phyloP scores from a whole-genome alignment of 2,329 filamentous ascomycete species.

The Colletotrichum orbiculare region DNA sequence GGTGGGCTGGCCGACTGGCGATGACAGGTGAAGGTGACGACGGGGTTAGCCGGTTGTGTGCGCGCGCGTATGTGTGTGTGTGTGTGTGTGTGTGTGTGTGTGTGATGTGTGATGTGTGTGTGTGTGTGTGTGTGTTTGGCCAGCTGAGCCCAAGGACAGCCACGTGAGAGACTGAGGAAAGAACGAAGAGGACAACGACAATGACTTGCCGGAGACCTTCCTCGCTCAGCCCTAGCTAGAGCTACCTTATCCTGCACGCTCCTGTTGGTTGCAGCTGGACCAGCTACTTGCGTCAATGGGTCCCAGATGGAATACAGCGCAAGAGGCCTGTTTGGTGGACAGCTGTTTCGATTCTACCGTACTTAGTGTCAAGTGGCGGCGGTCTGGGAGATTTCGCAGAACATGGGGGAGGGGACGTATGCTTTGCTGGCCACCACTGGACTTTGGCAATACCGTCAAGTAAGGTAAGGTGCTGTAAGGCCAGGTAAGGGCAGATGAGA shows the following conservation, averaged over 20 bases:
- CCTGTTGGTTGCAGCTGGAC: not conserved
- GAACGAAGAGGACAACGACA: conserved; percentile 14
- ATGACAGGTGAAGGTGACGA: conserved; percentile 14
- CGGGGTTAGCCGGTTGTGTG: conserved; percentile 1
- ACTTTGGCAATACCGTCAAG: no score
- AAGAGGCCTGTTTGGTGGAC: conserved; percentile 9
- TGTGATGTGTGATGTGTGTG: not conserved
- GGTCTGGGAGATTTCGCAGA: conserved; percentile 22
- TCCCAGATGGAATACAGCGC: not conserved
- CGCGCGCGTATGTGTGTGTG: no score
- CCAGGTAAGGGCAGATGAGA: no score
- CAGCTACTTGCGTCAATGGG: conserved; percentile 1
- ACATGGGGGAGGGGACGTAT: conserved; percentile 19
- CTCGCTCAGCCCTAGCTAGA: not conserved
- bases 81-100: not conserved
- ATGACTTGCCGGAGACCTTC: not conserved
- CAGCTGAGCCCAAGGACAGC: conserved; percentile 16
- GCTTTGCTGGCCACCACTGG: conserved; percentile 1
- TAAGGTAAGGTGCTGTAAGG: no score
- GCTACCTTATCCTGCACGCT: not conserved
- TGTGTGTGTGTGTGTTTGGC: conserved; percentile 14
- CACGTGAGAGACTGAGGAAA: conserved; percentile 28
- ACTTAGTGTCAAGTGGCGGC: conserved; percentile 19
- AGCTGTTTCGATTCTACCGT: conserved; percentile 20
- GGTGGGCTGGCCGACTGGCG: conserved; percentile 11